Evolutionary conservation across 768 basidiomycete species (phyloP).

Genomic region (Candolleomyces aberdarensis): DNA sequence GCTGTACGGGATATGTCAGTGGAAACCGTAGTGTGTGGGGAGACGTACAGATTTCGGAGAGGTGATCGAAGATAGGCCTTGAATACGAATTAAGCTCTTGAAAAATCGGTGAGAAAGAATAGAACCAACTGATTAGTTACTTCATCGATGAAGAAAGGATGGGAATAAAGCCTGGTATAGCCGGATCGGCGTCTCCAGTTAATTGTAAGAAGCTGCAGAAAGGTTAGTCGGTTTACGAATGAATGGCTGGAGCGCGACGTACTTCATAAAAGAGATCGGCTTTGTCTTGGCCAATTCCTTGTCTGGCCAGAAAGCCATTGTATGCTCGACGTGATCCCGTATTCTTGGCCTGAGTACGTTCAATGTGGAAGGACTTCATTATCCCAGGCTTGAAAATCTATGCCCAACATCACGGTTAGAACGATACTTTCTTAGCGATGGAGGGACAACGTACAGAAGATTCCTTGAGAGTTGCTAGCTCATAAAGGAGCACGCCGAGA

Average conservation of each 20-base stretch:
- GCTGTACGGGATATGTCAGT: background rate
- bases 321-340: too few species aligned
- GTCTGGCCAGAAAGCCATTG: too few species aligned
- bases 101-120: background rate
- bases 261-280: too few species aligned
- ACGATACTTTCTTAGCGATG: too few species aligned
- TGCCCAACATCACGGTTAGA: too few species aligned
- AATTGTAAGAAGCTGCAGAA: background rate
- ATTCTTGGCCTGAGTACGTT: too few species aligned
- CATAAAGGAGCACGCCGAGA: constrained; percentile 78
- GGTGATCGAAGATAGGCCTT: background rate
- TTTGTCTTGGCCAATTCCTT: too few species aligned
- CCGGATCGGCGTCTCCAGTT: background rate
- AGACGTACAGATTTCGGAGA: background rate
- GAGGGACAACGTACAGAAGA: too few species aligned
- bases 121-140: background rate
- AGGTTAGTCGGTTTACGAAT: background rate
- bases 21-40: background rate
- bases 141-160: background rate
- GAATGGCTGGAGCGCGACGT: too few species aligned
- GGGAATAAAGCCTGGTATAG: background rate
- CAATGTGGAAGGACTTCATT: too few species aligned
- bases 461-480: background rate
- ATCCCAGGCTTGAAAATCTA: too few species aligned
- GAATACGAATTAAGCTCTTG: background rate